phyloP scores from a whole-genome alignment of 169 alveolate genomes.

The Babesia ovata region DNA sequence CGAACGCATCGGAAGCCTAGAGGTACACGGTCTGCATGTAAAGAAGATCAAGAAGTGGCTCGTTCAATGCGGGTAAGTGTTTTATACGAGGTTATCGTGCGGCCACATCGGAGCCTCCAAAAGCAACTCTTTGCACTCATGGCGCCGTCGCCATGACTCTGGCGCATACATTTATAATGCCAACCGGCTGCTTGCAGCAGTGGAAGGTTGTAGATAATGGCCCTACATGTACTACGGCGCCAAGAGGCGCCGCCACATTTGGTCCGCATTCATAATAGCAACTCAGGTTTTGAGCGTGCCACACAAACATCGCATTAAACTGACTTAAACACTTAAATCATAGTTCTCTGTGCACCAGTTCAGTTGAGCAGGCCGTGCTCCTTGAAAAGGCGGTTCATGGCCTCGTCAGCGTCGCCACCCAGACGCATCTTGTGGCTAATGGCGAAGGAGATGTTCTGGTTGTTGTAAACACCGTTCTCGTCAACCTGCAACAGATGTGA shows the following conservation, averaged over 20 bases:
- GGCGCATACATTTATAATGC: not conserved
- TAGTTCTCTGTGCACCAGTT: constrained; percentile 29
- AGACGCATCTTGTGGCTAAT: constrained; percentile 90
- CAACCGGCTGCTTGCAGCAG: not conserved
- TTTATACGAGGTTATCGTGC: not conserved
- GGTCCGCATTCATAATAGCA: not conserved
- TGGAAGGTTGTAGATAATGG: no score
- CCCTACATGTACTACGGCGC: no score
- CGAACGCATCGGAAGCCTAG: constrained; percentile 77
- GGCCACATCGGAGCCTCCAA: no score
- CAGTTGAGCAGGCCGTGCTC: constrained; percentile 87
- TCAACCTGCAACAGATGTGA: constrained; percentile 73
- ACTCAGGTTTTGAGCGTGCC: not conserved
- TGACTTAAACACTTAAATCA: not conserved
- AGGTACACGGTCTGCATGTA: constrained; percentile 79
- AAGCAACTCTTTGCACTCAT: no score
- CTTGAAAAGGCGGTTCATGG: constrained; percentile 89
- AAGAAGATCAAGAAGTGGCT: constrained; percentile 78
- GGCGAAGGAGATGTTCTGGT: constrained; percentile 85
- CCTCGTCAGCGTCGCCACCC: constrained; percentile 92
- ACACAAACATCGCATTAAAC: not conserved
- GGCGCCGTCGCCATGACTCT: no score
- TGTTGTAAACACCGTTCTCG: constrained; percentile 86
- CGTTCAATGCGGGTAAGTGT: constrained; percentile 72
- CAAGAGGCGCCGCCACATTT: no score